Percentiles rank a stretch among this genome's conserved stretches.
Conservation (phyloP, 768 basidiomycete genomes). For the Russula abietina region DNA sequence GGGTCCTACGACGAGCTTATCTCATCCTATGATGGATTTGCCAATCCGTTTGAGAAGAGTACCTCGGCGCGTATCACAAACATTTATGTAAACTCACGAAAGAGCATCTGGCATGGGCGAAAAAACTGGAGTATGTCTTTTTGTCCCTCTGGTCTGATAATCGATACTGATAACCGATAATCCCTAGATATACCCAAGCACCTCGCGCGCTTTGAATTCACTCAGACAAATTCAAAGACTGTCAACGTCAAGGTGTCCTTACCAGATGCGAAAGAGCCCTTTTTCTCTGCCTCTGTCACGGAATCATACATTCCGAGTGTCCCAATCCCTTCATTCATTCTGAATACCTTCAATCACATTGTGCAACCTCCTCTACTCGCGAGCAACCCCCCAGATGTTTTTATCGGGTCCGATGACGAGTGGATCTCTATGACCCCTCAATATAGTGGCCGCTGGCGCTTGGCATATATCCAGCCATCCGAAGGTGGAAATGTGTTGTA, state of each 20-base stretch:
- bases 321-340: constrained; percentile 3
- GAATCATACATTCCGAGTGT: constrained; percentile 13
- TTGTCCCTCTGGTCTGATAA: too few relatives aligned
- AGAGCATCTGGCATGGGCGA: constrained; percentile 19
- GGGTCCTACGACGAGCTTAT: constrained; percentile 24
- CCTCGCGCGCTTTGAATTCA: constrained; percentile 17
- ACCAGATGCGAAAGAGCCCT: constrained; percentile 11
- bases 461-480: constrained; percentile 12
- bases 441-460: constrained; percentile 11
- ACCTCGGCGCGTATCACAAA: constrained; percentile 10
- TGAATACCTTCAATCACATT: background rate
- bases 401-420: background rate
- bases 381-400: background rate
- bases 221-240: background rate
- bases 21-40: background rate
- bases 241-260: background rate
- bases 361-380: constrained; percentile 14
- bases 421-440: constrained; percentile 10
- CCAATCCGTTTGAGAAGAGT: constrained; percentile 3
- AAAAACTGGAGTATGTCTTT: constrained; percentile 16
- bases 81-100: constrained; percentile 14
- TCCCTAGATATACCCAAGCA: constrained; percentile 18
- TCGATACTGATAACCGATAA: background rate
- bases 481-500: background rate
- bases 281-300: constrained; percentile 19